phyloP scores from a whole-genome alignment of 2,329 filamentous ascomycete species.

The Ceratocystis variospora region DNA sequence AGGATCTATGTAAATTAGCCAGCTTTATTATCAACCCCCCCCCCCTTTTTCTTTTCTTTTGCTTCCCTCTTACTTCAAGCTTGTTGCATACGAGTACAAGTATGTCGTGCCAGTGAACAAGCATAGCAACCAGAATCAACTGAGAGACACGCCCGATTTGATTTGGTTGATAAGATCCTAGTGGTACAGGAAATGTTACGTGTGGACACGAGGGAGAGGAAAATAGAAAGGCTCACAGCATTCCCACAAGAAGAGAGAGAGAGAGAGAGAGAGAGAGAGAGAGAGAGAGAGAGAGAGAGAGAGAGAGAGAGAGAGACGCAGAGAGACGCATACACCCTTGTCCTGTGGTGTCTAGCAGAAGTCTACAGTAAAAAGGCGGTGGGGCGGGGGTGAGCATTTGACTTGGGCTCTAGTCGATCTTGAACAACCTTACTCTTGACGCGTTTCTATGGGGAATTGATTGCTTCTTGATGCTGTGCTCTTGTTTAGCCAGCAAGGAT shows the following conservation, averaged over 20 bases:
- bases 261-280: background rate
- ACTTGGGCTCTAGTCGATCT: background rate
- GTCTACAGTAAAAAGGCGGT: too few species aligned
- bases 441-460: background rate
- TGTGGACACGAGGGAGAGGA: background rate
- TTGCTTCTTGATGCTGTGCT: background rate
- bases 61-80: background rate
- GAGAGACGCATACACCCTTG: background rate
- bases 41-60: background rate
- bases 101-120: background rate
- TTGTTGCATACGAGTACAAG: background rate
- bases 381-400: too few species aligned
- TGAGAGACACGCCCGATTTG: background rate
- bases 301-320: background rate
- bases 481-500: background rate
- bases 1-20: background rate
- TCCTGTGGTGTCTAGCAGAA: background rate
- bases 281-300: background rate
- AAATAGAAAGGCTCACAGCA: background rate
- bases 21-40: background rate
- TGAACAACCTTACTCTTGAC: background rate
- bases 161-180: background rate
- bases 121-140: too few species aligned
- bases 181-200: background rate
- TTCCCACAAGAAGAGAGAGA: background rate